These are phyloP conservation scores for Boletus vermiculosoides DNA, from an alignment of 768 basidiomycete species.

Conservation along the genomic window DNA sequence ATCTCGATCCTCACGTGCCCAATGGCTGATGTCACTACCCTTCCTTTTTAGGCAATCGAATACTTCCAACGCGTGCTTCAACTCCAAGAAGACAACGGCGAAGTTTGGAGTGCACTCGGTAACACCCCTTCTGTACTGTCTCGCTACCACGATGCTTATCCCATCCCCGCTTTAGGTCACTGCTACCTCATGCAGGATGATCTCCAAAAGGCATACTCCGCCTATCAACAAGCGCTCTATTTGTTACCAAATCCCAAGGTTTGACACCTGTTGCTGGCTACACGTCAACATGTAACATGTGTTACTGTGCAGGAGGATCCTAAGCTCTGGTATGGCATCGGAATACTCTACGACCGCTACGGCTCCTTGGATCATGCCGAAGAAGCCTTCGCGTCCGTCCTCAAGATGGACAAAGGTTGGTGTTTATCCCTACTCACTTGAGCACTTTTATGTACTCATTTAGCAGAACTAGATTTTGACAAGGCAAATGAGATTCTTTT, in stretches of 20 bases:
- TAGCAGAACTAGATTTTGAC: constrained; percentile 73
- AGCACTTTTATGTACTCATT: constrained; percentile 28
- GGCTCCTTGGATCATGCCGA: constrained; percentile 98
- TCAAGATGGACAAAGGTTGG: constrained; percentile 95
- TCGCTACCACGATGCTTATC: constrained; percentile 13
- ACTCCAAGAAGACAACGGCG: constrained; percentile 94
- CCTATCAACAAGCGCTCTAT: constrained; percentile 97
- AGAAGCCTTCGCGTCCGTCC: constrained; percentile 94
- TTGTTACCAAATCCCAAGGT: constrained; percentile 95
- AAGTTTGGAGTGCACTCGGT: constrained; percentile 98
- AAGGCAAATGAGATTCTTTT: constrained; percentile 99
- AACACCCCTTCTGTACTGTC: constrained; percentile 29
- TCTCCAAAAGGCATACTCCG: constrained; percentile 96
- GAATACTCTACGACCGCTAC: constrained; percentile 97
- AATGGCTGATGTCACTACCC: constrained; percentile 28
- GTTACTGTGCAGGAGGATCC: constrained; percentile 71
- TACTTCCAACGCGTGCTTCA: constrained; percentile 92
- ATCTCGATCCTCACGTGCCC: constrained; percentile 34
- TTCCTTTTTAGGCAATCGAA: constrained; percentile 76
- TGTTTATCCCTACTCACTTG: constrained; percentile 2
- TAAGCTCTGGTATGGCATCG: constrained; percentile 99
- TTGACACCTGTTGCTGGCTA: constrained; percentile 10
- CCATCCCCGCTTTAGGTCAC: constrained; percentile 56
- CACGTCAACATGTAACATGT: constrained; percentile 8
- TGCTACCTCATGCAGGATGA: constrained; percentile 99